Percentiles rank a stretch among this genome's conserved stretches.
Conservation (phyloP, 2,329 filamentous ascomycete genomes). For the Colletotrichum musicola region DNA sequence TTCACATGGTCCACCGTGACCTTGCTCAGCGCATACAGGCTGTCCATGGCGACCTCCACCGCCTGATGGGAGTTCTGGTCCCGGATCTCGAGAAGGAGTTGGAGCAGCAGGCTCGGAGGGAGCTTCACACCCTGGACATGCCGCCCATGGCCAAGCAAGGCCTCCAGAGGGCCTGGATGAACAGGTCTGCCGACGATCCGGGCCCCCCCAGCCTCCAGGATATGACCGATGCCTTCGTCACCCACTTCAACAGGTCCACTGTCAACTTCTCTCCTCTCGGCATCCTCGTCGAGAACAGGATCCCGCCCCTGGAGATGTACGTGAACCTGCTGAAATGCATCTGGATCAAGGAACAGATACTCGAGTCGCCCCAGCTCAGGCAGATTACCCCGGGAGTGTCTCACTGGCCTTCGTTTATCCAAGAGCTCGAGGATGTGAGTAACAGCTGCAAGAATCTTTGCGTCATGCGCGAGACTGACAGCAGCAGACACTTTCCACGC, state of each 20-base stretch:
- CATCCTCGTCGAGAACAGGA: conserved; percentile 44
- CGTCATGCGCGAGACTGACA: not conserved
- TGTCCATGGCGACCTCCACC: conserved; percentile 38
- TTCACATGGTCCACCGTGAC: conserved; percentile 40
- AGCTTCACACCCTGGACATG: conserved; percentile 32
- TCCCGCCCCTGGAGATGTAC: conserved; percentile 44
- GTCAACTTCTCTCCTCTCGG: conserved; percentile 41
- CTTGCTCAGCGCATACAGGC: conserved; percentile 35
- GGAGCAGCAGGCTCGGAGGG: conserved; percentile 29
- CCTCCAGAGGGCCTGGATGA: conserved; percentile 24
- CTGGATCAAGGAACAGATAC: conserved; percentile 45
- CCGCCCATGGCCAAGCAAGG: conserved; percentile 43
- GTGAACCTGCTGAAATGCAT: conserved; percentile 50
- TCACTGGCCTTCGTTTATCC: conserved; percentile 52
- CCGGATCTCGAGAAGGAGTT: conserved; percentile 41
- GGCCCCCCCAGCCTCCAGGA: conserved; percentile 39
- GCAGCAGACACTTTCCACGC: conserved; percentile 45
- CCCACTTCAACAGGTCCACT: conserved; percentile 46
- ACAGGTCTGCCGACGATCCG: conserved; percentile 3
- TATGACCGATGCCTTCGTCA: conserved; percentile 49
- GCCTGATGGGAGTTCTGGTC: conserved; percentile 41
- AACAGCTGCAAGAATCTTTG: too few species aligned
- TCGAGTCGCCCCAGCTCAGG: conserved; percentile 32
- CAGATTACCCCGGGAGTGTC: conserved; percentile 41
- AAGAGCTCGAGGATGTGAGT: conserved; percentile 49